These are phyloP conservation scores for Triticum aestivum DNA, from an alignment of 176 grass and related monocot species.

Conservation along the genomic window IWGSC_CS_RefSeq_v2.1 NC_057798.1:658636843-658637342, in stretches of 20 bases:
- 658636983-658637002: neutral
- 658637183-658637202: neutral
- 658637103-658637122: neutral
- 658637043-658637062: neutral
- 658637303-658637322: neutral
- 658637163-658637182: neutral
- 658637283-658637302: neutral
- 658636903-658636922: neutral
- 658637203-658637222: neutral
- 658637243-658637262: too few species aligned
- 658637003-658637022: slow-evolving; percentile 3
- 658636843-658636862: slow-evolving; percentile 20
- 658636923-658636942: neutral
- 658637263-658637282: slow-evolving; percentile 3
- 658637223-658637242: neutral
- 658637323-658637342: neutral
- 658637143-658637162: too few species aligned
- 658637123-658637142: neutral
- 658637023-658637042: neutral
- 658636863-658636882: neutral
- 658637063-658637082: neutral
- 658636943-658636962: neutral
- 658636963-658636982: too few species aligned
- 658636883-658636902: neutral
- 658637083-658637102: neutral